phyloP scores from a whole-genome alignment of 176 grass and related monocot species.

The Zizania latifolia region DNA sequence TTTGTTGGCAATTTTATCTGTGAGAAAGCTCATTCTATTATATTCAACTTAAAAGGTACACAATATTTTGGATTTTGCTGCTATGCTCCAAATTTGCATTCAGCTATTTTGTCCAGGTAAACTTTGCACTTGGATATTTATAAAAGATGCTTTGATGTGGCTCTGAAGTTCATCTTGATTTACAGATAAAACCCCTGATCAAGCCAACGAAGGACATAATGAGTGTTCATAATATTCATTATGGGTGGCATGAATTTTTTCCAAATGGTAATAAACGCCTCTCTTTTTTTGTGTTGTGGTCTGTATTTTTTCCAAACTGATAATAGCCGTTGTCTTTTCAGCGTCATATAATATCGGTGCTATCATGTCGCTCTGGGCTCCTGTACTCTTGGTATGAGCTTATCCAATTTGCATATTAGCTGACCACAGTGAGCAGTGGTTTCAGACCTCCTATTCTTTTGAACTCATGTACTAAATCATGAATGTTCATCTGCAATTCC shows the following conservation, averaged over 20 bases:
- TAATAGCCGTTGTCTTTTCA: conserved; percentile 32
- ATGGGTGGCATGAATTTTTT: conserved; percentile 95
- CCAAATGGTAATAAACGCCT: conserved; percentile 64
- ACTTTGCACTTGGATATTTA: conserved; percentile 24
- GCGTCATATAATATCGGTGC: conserved; percentile 73
- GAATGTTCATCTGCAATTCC: background rate
- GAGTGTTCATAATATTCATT: conserved; percentile 69
- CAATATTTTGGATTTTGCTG: conserved; percentile 80
- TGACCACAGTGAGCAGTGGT: background rate
- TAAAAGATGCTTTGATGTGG: conserved; percentile 8
- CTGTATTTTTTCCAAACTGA: background rate
- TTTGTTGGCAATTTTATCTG: background rate
- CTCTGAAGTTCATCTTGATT: conserved; percentile 22
- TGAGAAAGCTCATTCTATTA: conserved; percentile 23
- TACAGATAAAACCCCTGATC: conserved; percentile 90
- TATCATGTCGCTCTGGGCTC: conserved; percentile 79
- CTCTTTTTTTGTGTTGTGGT: background rate
- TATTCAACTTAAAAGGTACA: conserved; percentile 65
- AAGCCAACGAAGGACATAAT: conserved; percentile 92
- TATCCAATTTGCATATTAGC: conserved; percentile 15
- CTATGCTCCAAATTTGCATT: conserved; percentile 82
- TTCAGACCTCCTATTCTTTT: background rate
- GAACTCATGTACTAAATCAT: background rate
- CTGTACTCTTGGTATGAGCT: conserved; percentile 72
- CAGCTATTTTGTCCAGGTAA: conserved; percentile 87